These are phyloP conservation scores for Vicia villosa DNA, from an alignment of 306 rosid species.

Conservation along the genomic window DNA sequence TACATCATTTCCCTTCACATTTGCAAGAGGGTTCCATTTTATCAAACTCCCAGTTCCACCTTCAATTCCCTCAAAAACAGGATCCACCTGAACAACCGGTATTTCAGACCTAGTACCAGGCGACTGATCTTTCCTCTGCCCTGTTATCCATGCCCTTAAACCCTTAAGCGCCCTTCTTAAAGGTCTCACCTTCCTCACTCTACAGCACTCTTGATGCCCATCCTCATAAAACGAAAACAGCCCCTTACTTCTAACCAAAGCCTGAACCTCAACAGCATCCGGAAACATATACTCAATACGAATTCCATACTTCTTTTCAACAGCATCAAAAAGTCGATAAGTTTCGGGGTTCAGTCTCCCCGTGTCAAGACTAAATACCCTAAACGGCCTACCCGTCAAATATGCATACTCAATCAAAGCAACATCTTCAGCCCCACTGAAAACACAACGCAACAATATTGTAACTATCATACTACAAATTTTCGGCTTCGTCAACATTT, in stretches of 20 bases:
- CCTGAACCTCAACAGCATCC: conserved; percentile 96
- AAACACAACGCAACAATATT: neutral
- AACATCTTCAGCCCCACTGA: conserved; percentile 81
- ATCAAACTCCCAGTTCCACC: conserved; percentile 88
- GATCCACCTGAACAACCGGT: conserved; percentile 93
- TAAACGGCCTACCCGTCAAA: conserved; percentile 87
- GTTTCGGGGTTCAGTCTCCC: conserved; percentile 96
- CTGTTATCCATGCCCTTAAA: conserved; percentile 89
- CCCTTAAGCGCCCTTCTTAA: conserved; percentile 94
- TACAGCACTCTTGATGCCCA: conserved; percentile 99
- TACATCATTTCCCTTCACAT: conserved; percentile 66
- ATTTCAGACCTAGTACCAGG: conserved; percentile 95
- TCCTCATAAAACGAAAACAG: conserved; percentile 95
- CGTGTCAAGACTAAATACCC: conserved; percentile 94
- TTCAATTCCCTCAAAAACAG: conserved; percentile 87
- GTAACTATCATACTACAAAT: neutral
- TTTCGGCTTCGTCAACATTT: too few species aligned
- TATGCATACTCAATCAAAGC: conserved; percentile 90
- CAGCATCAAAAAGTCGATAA: conserved; percentile 66
- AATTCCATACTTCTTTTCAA: conserved; percentile 87
- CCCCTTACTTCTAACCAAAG: conserved; percentile 83
- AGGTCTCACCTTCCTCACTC: conserved; percentile 92
- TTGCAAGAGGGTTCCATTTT: conserved; percentile 97
- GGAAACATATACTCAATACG: conserved; percentile 96
- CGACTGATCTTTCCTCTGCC: conserved; percentile 97